These are phyloP conservation scores for Zalaria obscura DNA, from an alignment of 2,329 filamentous ascomycete genomes.

Conservation along the genomic window DNA sequence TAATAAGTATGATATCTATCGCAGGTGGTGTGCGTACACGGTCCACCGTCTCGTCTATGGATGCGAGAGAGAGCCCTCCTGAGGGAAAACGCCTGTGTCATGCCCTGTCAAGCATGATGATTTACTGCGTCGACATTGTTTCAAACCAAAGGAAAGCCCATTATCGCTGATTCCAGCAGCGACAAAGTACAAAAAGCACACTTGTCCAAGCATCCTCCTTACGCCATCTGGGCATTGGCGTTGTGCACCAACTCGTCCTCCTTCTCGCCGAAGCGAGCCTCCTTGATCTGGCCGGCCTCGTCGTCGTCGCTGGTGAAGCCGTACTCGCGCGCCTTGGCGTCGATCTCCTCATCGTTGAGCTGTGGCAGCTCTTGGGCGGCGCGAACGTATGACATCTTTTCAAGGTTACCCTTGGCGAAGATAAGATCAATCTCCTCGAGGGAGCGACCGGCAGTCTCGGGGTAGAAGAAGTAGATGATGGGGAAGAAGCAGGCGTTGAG, in stretches of 20 bases:
- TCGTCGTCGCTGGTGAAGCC: constrained; percentile 17
- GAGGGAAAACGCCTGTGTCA: no score
- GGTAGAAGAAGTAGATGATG: constrained; percentile 47
- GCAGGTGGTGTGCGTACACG: no score
- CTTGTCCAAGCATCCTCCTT: not conserved
- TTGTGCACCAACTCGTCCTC: constrained; percentile 7
- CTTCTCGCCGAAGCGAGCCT: constrained; percentile 11
- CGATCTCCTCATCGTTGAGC: constrained; percentile 20
- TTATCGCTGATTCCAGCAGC: no score
- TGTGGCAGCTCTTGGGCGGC: constrained; percentile 22
- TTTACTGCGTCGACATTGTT: no score
- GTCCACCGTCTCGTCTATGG: no score
- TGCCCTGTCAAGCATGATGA: no score
- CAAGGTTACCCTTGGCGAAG: constrained; percentile 15
- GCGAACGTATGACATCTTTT: constrained; percentile 20
- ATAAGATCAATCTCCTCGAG: constrained; percentile 14
- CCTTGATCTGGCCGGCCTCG: constrained; percentile 15
- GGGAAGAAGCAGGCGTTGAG: constrained; percentile 39
- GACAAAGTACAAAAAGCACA: no score
- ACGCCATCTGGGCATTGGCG: constrained; percentile 7
- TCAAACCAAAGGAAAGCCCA: no score
- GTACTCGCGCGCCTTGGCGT: constrained; percentile 18
- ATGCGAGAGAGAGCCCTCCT: no score
- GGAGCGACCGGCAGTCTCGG: constrained; percentile 10
- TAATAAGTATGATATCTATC: no score